Conservation (phyloP, 2,329 filamentous ascomycete genomes). For the Fusarium lateritium region DNA sequence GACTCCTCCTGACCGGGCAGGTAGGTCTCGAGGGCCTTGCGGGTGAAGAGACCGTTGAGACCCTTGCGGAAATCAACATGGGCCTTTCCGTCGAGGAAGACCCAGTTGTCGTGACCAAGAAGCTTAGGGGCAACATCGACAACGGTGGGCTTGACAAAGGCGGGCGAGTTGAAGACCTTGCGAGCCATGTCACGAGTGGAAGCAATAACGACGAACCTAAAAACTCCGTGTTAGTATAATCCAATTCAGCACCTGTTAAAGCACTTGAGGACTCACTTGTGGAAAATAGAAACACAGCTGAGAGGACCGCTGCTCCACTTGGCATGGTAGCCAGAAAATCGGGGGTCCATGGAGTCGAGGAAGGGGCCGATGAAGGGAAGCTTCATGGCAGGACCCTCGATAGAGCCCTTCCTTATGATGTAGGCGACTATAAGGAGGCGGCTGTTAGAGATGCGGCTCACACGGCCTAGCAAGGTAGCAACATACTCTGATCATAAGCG, state of each 20-base stretch:
- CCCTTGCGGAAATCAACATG: conserved; percentile 99
- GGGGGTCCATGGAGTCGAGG: conserved; percentile 90
- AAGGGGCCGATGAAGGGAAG: conserved; percentile 95
- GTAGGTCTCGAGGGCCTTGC: conserved; percentile 87
- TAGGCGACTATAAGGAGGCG: conserved; percentile 74
- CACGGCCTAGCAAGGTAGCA: background rate
- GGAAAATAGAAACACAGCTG: conserved; percentile 98
- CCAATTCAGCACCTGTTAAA: background rate
- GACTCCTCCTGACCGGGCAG: conserved; percentile 94
- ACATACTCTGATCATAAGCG: conserved; percentile 91
- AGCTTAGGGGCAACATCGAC: conserved; percentile 96
- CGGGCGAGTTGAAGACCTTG: conserved; percentile 96
- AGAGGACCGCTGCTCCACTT: conserved; percentile 94
- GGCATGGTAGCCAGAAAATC: conserved; percentile 89
- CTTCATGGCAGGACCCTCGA: conserved; percentile 82
- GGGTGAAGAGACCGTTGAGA: conserved; percentile 93
- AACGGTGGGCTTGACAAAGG: conserved; percentile 94
- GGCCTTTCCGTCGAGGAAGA: conserved; percentile 94
- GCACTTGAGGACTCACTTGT: conserved; percentile 79
- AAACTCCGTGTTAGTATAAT: conserved; percentile 22
- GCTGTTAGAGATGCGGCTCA: conserved; percentile 39
- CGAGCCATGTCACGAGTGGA: conserved; percentile 95
- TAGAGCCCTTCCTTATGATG: conserved; percentile 80
- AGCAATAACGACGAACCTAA: conserved; percentile 95
- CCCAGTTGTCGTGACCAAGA: conserved; percentile 92